Evolutionary conservation across 2,329 filamentous ascomycete genomes (phyloP).

Genomic region (Colletotrichum tanaceti): DNA sequence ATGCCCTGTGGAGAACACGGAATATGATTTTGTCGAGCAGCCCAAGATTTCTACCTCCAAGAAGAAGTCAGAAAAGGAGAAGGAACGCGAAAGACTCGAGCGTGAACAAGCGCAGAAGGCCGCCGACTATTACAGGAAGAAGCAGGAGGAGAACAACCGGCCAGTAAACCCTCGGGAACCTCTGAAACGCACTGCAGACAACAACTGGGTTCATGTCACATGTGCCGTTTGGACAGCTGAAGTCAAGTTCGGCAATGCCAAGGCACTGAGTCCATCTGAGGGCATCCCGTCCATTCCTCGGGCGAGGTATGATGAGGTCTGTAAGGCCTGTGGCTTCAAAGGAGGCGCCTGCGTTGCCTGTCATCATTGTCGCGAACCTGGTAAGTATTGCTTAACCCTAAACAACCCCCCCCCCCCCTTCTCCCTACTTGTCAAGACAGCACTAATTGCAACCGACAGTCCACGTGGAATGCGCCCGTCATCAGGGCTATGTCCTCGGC

Average conservation of each 20-base stretch:
- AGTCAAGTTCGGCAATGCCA: conserved; percentile 89
- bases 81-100: conserved; percentile 87
- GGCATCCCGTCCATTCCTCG: conserved; percentile 86
- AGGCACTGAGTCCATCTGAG: conserved; percentile 85
- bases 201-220: conserved; percentile 97
- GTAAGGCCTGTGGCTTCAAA: conserved; percentile 83
- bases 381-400: conserved; percentile 49
- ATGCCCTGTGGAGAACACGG: conserved; percentile 84
- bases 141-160: conserved; percentile 85
- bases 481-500: conserved; percentile 83
- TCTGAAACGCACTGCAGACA: conserved; percentile 91
- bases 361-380: conserved; percentile 73
- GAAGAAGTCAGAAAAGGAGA: conserved; percentile 88
- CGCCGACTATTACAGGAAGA: conserved; percentile 83
- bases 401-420: no score
- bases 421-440: conserved; percentile 44
- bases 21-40: conserved; percentile 85
- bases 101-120: conserved; percentile 84
- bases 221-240: conserved; percentile 94
- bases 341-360: conserved; percentile 86
- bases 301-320: conserved; percentile 78
- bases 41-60: conserved; percentile 85
- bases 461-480: conserved; percentile 91
- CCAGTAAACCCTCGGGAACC: conserved; percentile 88
- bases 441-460: conserved; percentile 58